Evolutionary conservation across 2,329 filamentous ascomycete species (phyloP).

Genomic region (Trichoderma atrobrunneum): DNA sequence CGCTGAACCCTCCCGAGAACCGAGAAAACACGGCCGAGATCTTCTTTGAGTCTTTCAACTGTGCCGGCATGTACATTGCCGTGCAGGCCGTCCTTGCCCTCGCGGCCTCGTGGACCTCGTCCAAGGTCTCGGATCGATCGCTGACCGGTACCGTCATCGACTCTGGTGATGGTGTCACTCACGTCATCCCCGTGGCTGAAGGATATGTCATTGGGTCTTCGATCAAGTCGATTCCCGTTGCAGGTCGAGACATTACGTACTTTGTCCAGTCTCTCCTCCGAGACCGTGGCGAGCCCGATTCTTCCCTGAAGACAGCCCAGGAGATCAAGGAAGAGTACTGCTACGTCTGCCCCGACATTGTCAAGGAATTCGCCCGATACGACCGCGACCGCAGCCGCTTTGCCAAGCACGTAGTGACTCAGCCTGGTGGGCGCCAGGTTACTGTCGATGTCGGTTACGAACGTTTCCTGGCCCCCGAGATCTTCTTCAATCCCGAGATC

Average conservation of each 20-base stretch:
- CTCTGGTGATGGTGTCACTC: slow-evolving; percentile 96
- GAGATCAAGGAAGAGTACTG: slow-evolving; percentile 99
- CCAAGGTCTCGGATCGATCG: slow-evolving; percentile 93
- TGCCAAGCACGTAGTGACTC: slow-evolving; percentile 81
- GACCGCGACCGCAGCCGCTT: slow-evolving; percentile 91
- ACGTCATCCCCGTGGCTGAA: slow-evolving; percentile 97
- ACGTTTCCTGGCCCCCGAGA: slow-evolving; percentile 95
- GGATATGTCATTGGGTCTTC: slow-evolving; percentile 98
- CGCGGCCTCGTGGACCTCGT: slow-evolving; percentile 96
- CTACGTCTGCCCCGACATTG: slow-evolving; percentile 97
- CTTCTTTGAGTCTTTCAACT: slow-evolving; percentile 99
- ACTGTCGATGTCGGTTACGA: slow-evolving; percentile 95
- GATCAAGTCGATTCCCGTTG: slow-evolving; percentile 98
- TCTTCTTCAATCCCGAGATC: slow-evolving; percentile 99
- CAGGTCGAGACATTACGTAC: slow-evolving; percentile 96
- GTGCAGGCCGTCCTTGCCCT: slow-evolving; percentile 96
- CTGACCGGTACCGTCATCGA: slow-evolving; percentile 97
- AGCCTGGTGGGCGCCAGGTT: slow-evolving; percentile 80
- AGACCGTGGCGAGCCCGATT: slow-evolving; percentile 94
- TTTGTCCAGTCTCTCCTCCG: slow-evolving; percentile 95
- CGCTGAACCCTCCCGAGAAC: slow-evolving; percentile 96
- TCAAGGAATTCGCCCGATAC: slow-evolving; percentile 95
- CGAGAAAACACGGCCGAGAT: slow-evolving; percentile 99
- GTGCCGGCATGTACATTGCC: slow-evolving; percentile 96
- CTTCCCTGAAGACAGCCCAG: slow-evolving; percentile 94